Base-by-base conservation (phyloP, 2,329 filamentous ascomycete species). In the Knoxdaviesia proteae region DNA sequence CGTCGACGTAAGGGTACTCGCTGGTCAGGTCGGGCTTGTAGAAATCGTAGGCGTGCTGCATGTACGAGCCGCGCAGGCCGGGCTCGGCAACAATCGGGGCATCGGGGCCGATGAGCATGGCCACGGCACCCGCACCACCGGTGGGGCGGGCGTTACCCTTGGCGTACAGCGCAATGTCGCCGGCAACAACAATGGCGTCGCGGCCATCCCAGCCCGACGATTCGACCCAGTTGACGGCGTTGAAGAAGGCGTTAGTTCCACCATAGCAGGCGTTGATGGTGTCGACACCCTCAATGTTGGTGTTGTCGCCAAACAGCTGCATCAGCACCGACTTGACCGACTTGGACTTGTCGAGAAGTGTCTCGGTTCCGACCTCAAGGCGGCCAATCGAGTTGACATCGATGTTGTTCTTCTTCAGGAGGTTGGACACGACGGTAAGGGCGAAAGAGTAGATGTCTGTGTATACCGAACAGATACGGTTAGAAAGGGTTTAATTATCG, bases 11-110 rank as follows among this genome's bases (percentile, higher is more conserved):
- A 49, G 82, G 82, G 65, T 88, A 88, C 64, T 88, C 82, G 71
- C 78, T 84, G 55, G 81, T 81, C 50, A 88, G 67, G 61, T 88
- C 82, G 54, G 82, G 81, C 76, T 88, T 88, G 75, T 84, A 88
- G 61, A 88, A 88, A 61, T 88, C 82, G 61, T 88, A 90, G 53
- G 77, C 78, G 63, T 88, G 82, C 60, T 77, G 69, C 76, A 87
- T 79, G 67, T 83, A 84, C 53, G 69, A 77, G 56, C 79, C 82
- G 55, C 82, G 77, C 56, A 86, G 73, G 56, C 83, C 83, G 42
- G 82, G 74, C 63, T 88, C 82, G 49, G 80, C 66, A 47, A 78
- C 80, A 48, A 88, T 64, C 44, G 81, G 81, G 42, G 82, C 82
- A 56, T 87, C 66, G 45, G 82, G 81, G 44, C 82, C 82, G 52